Evolutionary conservation across 2,329 filamentous ascomycete species (phyloP).

Genomic region (Plenodomus biglobosus): DNA sequence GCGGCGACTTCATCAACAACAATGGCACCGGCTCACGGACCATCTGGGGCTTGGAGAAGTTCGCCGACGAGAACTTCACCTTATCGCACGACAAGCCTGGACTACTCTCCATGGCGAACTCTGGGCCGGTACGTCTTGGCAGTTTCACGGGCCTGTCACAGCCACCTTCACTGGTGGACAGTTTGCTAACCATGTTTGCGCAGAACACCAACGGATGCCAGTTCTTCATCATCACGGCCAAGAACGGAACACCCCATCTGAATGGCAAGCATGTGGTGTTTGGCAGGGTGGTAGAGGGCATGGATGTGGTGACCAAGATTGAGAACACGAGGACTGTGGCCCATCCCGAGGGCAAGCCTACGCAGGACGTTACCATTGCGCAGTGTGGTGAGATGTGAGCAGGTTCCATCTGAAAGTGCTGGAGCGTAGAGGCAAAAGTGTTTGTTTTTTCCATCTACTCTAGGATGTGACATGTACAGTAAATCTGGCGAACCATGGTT

Average conservation of each 20-base stretch:
- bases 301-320: constrained; percentile 90
- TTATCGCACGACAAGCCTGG: constrained; percentile 78
- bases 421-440: too few species aligned
- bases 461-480: too few species aligned
- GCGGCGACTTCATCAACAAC: constrained; percentile 91
- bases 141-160: not conserved
- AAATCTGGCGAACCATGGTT: not conserved
- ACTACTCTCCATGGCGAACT: constrained; percentile 79
- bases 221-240: constrained; percentile 92
- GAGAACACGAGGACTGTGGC: constrained; percentile 74
- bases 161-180: not conserved
- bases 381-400: constrained; percentile 91
- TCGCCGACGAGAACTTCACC: constrained; percentile 87
- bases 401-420: not conserved
- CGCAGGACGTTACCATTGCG: constrained; percentile 77
- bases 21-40: constrained; percentile 86
- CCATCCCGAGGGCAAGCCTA: constrained; percentile 74
- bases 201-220: constrained; percentile 92
- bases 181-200: constrained; percentile 54
- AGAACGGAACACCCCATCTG: constrained; percentile 73
- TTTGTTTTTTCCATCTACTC: too few species aligned
- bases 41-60: constrained; percentile 83
- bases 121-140: constrained; percentile 56
- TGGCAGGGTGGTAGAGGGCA: constrained; percentile 82
- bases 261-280: constrained; percentile 96